Percentiles rank a stretch among this genome's conserved stretches.
These are phyloP conservation scores for Diversispora epigaea DNA, from an alignment of 192 early-diverging fungal genomes.

Conservation along the genomic window DNA sequence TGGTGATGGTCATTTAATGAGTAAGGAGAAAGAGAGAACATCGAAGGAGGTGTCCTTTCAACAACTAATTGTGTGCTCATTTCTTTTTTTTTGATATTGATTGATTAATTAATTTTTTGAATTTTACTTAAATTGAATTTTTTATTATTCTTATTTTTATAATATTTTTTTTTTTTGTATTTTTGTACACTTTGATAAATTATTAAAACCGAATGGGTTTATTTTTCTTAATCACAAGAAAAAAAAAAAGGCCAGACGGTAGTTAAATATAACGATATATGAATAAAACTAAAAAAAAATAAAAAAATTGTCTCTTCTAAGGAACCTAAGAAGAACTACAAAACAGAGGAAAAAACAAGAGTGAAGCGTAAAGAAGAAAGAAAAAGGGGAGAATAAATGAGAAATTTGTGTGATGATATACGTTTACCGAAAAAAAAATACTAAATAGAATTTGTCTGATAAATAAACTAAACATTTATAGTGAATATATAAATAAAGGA, in stretches of 20 bases:
- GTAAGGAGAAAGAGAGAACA: neutral
- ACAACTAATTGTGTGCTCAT: neutral
- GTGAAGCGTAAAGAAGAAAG: neutral
- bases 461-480: too few relatives aligned
- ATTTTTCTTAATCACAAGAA: neutral
- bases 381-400: neutral
- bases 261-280: too few relatives aligned
- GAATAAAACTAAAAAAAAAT: neutral
- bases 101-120: too few relatives aligned
- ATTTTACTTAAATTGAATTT: too few relatives aligned
- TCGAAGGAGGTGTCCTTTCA: neutral
- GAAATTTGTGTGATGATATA: conserved; percentile 1
- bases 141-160: neutral
- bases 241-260: neutral
- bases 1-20: neutral
- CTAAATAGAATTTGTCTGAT: too few relatives aligned
- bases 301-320: neutral
- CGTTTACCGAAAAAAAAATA: neutral
- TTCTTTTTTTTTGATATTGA: too few relatives aligned
- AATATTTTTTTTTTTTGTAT: neutral
- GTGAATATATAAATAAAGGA: too few relatives aligned
- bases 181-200: neutral
- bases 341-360: conserved; percentile 4
- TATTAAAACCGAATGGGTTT: neutral
- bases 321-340: neutral